Evolutionary conservation across 495 filamentous ascomycete genomes (phyloP), one percentile per base, ranked within the genome.

Genomic region (Daldinia bambusicola): DNA sequence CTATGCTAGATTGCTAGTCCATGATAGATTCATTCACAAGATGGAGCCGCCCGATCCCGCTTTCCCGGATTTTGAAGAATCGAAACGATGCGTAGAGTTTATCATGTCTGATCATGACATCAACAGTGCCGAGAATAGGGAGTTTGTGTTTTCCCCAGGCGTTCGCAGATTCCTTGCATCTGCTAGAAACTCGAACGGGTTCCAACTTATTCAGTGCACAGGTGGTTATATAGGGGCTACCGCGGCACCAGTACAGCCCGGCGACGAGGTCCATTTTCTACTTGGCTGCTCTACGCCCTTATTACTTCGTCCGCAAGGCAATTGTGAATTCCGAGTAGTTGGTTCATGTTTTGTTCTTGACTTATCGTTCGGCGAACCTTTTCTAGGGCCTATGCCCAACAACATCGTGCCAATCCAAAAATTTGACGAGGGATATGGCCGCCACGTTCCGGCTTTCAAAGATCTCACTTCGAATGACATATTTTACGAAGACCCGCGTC

Each of bases 351-450:
- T 56, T 16, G 38, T 68, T n/a, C 6, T 20, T n/a, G 37, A 45
- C 0, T 16, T 65, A 30, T 0, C 6, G n/a, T 16, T 38, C 4
- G 61, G 55, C 51, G 66, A 61, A 41, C 48, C 66, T 7, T 22
- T 72, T 43, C 70, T 69, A 18, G 70, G 66, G 2, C 60, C 55
- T 38, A 34, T 66, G 7, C 70, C 66, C 1, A 12, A 50, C 37
- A 53, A 56, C 18, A 32, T 60, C 48, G 59, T 20, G 18, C 4
- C 7, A 22, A 16, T 55, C 18, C 0, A 0, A 7, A 16, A 37
- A 2, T 20, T 7, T 32, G 26, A 48, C 6, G 20, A 64, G 14
- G n/a, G 26, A 13, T 38, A 4, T 5, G 31, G 1, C 1, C 0
- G 1, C 13, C 14, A 48, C n/a, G 1, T 30, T 7, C 1, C 1